Percentiles rank a stretch among this genome's conserved stretches.
phyloP scores from a whole-genome alignment of 768 basidiomycete genomes.

The Lanmaoa rubissima region DNA sequence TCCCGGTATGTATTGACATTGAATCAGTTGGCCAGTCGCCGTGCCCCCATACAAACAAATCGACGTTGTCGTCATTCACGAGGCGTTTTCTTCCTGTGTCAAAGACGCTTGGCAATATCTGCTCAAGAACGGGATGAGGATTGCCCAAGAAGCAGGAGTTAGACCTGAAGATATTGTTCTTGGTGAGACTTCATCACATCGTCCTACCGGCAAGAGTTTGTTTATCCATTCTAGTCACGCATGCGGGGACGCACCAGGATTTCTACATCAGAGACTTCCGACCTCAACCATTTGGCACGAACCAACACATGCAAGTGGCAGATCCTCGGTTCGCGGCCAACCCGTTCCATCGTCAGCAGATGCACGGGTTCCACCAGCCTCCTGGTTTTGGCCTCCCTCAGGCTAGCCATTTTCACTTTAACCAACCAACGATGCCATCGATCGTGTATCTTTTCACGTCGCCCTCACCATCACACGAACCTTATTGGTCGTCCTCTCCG shows the following conservation, averaged over 20 bases:
- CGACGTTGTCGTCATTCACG: constrained; percentile 40
- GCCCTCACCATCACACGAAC: constrained; percentile 27
- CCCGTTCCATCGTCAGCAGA: constrained; percentile 12
- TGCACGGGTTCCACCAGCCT: constrained; percentile 17
- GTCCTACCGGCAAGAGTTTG: not conserved
- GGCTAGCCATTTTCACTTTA: not conserved
- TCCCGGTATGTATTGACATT: not conserved
- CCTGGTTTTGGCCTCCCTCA: constrained; percentile 9
- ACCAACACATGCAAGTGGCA: constrained; percentile 2
- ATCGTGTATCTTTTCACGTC: constrained; percentile 46
- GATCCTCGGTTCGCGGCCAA: constrained; percentile 6
- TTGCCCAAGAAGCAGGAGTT: constrained; percentile 35
- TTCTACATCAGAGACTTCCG: constrained; percentile 40
- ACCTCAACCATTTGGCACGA: constrained; percentile 17
- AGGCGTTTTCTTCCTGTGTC: constrained; percentile 23
- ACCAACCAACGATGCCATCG: constrained; percentile 33
- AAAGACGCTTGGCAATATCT: constrained; percentile 42
- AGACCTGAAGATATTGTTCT: constrained; percentile 43
- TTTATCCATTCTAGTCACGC: constrained; percentile 35
- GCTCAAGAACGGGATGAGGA: constrained; percentile 29
- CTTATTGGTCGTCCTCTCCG: constrained; percentile 42
- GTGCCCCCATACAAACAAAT: constrained; percentile 38
- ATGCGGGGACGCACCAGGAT: constrained; percentile 39
- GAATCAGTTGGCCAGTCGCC: constrained; percentile 43
- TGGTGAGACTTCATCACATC: constrained; percentile 26